Evolutionary conservation across 306 rosid genomes (phyloP), one percentile per base, ranked within the genome.

Genomic region (Pterocarpus santalinus): DNA sequence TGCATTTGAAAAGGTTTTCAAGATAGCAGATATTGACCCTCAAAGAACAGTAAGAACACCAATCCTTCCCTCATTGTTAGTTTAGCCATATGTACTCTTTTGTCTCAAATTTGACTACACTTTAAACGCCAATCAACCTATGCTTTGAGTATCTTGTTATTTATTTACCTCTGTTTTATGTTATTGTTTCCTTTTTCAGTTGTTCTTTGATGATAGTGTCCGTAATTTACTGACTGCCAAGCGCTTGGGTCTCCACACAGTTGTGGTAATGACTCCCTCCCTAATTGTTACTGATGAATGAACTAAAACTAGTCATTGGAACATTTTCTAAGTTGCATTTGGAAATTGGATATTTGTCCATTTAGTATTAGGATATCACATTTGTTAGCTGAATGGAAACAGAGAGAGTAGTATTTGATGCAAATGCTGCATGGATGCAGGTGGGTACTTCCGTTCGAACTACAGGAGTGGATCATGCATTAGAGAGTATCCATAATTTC

Each of bases 401-500:
- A 22, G 38, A 16, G 15, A 28, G 11, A 15, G 6, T 9, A 15
- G 41, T 38, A 6, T 43, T 67, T 46, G 28, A 75, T 69, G 47
- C 15, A 51, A 75, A 60, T 49, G 68, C 10, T 0, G 8, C 51
- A 51, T 79, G 76, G 35, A 79, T 84, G 82, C 80, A 95, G 99
- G 88, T 95, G 39, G 97, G 99, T 22, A 83, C 81, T 69, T 88
- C 95, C 0, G 82, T 80, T 61, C 86, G 92, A 41, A 57, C 47
- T 5, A 47, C 52, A 2, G 94, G 90, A 11, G 87, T 85, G 72
- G 99, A 90, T 89, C 79, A 89, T 85, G 99, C 95, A 33, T 83
- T 93, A 8, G 97, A 91, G 90, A 91, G 97, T 89, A 95, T 95
- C 69, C 99, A 95, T 85, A 95, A 92, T 55, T 86, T 92, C 16